Evolutionary conservation across 305 asterid species (phyloP), one percentile per base, ranked within the genome.

Genomic region (Plantago rigida): DNA sequence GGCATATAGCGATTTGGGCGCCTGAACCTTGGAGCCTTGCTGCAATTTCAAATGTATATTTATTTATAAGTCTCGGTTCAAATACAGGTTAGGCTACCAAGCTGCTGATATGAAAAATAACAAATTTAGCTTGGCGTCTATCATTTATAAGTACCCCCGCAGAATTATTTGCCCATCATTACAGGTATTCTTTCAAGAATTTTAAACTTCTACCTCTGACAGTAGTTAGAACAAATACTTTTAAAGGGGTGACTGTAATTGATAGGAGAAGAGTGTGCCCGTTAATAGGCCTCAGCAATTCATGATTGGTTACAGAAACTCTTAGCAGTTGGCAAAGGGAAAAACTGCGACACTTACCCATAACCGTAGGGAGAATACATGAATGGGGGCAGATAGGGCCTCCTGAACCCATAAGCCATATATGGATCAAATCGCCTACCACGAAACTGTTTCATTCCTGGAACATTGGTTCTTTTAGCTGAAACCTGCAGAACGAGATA

Each of bases 381-480:
- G 77, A 69, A 76, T 52, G 82, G 84, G 51, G 92, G 88, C 9
- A 65, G 66, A 73, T 71, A 87, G 15, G 97, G 94, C 79, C 97
- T 81, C 75, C 97, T 76, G 68, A 51, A 80, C 52, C 94, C 86
- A 53, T 67, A 78, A 4, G 80, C 79, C 47, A 69, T 31, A 70
- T 79, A 87, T 42, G 95, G 94, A 68, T 77, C 85, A 76, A 72
- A 78, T 26, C 92, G 85, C 75, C 96, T 90, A 26, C 70, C 69
- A 3, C 91, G 81, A 61, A 36, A 87, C 75, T 87, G 97, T 73
- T 90, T 90, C 97, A 90, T 84, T 52, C 97, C 97, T 41, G 97
- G 97, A 62, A 90, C 92, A 66, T 90, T 87, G 22, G 97, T 90
- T 68, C 96, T 87, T 68, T 87, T 90, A 48, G 77, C 80, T 78